Percentiles rank a stretch among this genome's conserved stretches.
phyloP scores from a whole-genome alignment of 2,329 filamentous ascomycete species.

The Chaetomiaceae sp. region DNA sequence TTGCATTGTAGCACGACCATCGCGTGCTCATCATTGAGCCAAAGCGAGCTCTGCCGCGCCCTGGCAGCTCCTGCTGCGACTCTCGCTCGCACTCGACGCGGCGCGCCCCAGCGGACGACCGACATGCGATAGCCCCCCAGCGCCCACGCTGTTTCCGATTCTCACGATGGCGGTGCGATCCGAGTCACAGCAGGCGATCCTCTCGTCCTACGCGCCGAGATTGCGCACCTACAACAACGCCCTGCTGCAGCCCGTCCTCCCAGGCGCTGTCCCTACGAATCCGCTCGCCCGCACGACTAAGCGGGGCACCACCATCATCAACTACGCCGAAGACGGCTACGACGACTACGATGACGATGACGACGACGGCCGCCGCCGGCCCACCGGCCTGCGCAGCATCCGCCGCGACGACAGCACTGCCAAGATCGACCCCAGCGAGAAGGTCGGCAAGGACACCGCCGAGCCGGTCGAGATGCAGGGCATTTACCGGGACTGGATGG shows the following conservation, averaged over 20 bases:
- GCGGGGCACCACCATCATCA: constrained; percentile 91
- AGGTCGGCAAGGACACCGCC: constrained; percentile 74
- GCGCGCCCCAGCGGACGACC: constrained; percentile 3
- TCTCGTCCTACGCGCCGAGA: constrained; percentile 86
- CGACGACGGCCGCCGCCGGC: constrained; percentile 68
- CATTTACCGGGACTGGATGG: constrained; percentile 95
- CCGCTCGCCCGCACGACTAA: constrained; percentile 82
- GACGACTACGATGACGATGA: constrained; percentile 72
- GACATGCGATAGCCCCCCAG: constrained; percentile 19
- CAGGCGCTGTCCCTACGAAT: constrained; percentile 58
- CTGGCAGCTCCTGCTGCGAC: background rate
- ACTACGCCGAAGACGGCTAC: constrained; percentile 94
- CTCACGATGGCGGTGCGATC: constrained; percentile 43
- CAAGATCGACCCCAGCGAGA: constrained; percentile 62
- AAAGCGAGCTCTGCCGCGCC: background rate
- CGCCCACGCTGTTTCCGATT: background rate
- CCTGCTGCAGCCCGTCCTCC: constrained; percentile 77
- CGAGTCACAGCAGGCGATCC: constrained; percentile 69
- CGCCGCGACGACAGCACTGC: constrained; percentile 66
- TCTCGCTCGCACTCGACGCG: background rate
- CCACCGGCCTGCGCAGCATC: constrained; percentile 77
- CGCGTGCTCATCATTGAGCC: too few species aligned
- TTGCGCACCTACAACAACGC: constrained; percentile 88
- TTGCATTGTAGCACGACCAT: too few species aligned
- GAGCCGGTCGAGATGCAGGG: constrained; percentile 79